Conservation (phyloP, 2,329 filamentous ascomycete genomes). For the Dactylellina leptospora region DNA sequence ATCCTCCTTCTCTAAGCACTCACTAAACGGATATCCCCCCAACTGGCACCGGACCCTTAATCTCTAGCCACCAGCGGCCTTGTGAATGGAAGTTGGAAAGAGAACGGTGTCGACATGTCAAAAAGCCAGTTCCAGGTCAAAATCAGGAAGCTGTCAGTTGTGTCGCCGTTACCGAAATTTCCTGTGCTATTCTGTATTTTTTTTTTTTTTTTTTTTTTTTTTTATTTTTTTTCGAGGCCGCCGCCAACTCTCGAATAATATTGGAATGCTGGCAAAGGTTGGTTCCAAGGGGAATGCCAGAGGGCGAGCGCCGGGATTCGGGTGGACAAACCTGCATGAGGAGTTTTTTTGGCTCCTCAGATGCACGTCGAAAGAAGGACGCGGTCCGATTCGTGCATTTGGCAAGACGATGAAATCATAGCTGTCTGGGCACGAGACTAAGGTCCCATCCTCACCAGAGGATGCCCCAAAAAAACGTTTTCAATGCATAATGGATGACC, state of each 20-base stretch:
- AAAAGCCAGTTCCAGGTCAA: neutral
- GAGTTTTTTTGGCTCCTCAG: slow-evolving; percentile 14
- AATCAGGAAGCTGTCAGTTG: slow-evolving; percentile 25
- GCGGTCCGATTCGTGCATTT: slow-evolving; percentile 52
- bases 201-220: too few species aligned
- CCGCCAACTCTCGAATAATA: too few species aligned
- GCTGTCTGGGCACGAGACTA: slow-evolving; percentile 46
- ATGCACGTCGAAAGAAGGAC: slow-evolving; percentile 37
- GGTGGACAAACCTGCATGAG: slow-evolving; percentile 51
- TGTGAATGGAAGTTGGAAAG: slow-evolving; percentile 19
- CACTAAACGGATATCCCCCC: slow-evolving; percentile 3
- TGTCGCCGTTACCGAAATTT: slow-evolving; percentile 16
- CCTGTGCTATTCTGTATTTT: neutral
- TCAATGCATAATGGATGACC: neutral
- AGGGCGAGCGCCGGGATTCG: slow-evolving; percentile 44
- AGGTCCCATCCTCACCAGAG: neutral
- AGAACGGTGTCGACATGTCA: neutral
- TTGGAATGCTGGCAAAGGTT: slow-evolving; percentile 32
- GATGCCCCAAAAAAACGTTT: slow-evolving; percentile 5
- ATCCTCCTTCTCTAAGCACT: slow-evolving; percentile 31
- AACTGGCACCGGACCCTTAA: slow-evolving; percentile 19
- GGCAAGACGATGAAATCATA: slow-evolving; percentile 49
- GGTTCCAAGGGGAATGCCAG: slow-evolving; percentile 21
- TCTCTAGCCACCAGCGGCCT: neutral
- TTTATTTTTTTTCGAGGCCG: too few species aligned